Conservation (phyloP, 2,329 filamentous ascomycete species). For the Myriosclerotinia scirpicola region DNA sequence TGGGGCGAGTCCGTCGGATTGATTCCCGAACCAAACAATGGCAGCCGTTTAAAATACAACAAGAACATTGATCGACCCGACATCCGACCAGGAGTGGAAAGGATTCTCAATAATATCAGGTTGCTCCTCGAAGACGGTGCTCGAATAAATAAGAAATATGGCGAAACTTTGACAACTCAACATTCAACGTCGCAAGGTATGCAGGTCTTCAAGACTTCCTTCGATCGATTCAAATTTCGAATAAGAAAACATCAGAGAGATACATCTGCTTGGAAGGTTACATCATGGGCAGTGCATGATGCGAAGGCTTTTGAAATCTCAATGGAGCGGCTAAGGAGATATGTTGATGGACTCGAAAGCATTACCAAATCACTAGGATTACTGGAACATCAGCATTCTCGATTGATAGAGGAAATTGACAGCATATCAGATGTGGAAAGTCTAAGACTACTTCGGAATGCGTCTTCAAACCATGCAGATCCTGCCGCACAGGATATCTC, state of each 20-base stretch:
- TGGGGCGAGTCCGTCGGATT: conserved; percentile 28
- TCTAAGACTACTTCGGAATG: conserved; percentile 30
- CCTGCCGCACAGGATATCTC: conserved; percentile 23
- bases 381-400: conserved; percentile 27
- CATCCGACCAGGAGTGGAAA: conserved; percentile 21
- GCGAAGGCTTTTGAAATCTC: conserved; percentile 29
- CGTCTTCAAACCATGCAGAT: conserved; percentile 21
- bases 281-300: conserved; percentile 33
- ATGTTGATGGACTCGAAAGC: conserved; percentile 34
- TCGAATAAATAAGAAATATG: conserved; percentile 22
- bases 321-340: conserved; percentile 28
- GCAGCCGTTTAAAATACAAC: conserved; percentile 20
- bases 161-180: not conserved
- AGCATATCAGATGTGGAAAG: conserved; percentile 32
- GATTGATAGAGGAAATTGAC: conserved; percentile 30
- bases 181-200: conserved; percentile 21
- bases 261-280: conserved; percentile 31
- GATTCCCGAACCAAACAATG: conserved; percentile 18
- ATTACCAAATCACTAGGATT: conserved; percentile 30
- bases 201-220: conserved; percentile 30
- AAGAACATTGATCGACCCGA: conserved; percentile 23
- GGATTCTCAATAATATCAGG: conserved; percentile 25
- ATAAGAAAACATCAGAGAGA: conserved; percentile 31
- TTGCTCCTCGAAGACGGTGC: conserved; percentile 20
- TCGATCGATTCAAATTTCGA: conserved; percentile 30